Percentiles rank a stretch among this genome's conserved stretches.
Evolutionary conservation across 495 filamentous ascomycete genomes (phyloP).

Genomic region (Achaetomiella virescens): DNA sequence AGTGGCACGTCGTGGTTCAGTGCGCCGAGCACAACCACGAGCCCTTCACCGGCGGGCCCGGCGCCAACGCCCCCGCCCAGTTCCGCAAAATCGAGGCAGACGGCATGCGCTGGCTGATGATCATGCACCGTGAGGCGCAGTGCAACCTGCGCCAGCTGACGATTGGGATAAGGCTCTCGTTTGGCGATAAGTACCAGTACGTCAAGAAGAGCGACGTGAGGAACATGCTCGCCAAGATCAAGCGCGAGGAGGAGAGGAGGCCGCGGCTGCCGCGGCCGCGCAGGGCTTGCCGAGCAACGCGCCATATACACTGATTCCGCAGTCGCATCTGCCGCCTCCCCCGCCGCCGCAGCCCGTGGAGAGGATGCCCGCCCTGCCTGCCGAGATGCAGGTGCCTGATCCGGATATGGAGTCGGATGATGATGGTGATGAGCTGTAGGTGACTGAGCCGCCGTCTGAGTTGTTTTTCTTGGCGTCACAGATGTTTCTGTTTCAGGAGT

Average conservation of each 20-base stretch:
- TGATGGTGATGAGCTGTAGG: constrained; percentile 21
- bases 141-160: constrained; percentile 30
- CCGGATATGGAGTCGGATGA: constrained; percentile 32
- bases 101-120: constrained; percentile 30
- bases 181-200: constrained; percentile 36
- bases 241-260: constrained; percentile 30
- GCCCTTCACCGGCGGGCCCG: constrained; percentile 31
- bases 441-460: too few relatives aligned
- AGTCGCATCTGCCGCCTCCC: constrained; percentile 25
- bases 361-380: constrained; percentile 25
- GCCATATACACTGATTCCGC: constrained; percentile 26
- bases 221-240: constrained; percentile 33
- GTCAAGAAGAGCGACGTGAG: constrained; percentile 32
- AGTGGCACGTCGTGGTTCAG: constrained; percentile 33
- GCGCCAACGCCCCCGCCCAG: constrained; percentile 26
- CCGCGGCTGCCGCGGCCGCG: constrained; percentile 15
- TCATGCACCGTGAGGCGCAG: constrained; percentile 34
- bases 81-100: constrained; percentile 34
- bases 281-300: constrained; percentile 22
- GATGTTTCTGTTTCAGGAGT: too few relatives aligned
- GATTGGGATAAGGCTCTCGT: constrained; percentile 30
- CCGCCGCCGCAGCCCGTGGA: constrained; percentile 18
- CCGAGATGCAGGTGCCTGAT: constrained; percentile 30
- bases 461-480: too few relatives aligned
- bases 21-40: constrained; percentile 34